These are phyloP conservation scores for Polygonum maritimum DNA, from an alignment of 148 eudicot genomes.

Conservation along the genomic window DNA sequence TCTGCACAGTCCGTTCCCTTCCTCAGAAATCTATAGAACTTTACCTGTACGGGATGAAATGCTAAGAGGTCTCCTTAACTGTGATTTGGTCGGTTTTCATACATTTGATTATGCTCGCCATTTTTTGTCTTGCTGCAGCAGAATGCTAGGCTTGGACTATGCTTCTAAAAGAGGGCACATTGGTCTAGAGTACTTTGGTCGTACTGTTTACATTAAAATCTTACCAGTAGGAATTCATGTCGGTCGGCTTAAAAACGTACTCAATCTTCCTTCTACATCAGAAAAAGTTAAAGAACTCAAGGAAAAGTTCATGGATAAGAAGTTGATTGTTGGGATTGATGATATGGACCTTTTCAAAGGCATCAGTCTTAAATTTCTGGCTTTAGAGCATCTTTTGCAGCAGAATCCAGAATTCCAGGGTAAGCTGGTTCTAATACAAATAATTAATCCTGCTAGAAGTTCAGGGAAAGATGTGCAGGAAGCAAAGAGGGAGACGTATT, in stretches of 20 bases:
- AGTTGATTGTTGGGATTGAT: slow-evolving; percentile 54
- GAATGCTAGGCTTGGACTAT: slow-evolving; percentile 74
- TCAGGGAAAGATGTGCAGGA: slow-evolving; percentile 62
- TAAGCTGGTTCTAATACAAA: slow-evolving; percentile 52
- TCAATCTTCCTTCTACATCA: slow-evolving; percentile 43
- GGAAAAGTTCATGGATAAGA: slow-evolving; percentile 45
- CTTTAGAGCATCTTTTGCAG: slow-evolving; percentile 54
- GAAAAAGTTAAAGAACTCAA: slow-evolving; percentile 41
- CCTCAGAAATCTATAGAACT: slow-evolving; percentile 67
- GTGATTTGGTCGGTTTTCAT: slow-evolving; percentile 66
- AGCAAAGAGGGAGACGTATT: slow-evolving; percentile 42
- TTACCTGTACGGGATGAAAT: slow-evolving; percentile 72
- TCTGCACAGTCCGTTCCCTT: slow-evolving; percentile 73
- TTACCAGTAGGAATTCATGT: slow-evolving; percentile 68
- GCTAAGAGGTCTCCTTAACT: slow-evolving; percentile 58
- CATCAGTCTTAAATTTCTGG: slow-evolving; percentile 56
- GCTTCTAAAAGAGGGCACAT: slow-evolving; percentile 74
- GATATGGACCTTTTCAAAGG: slow-evolving; percentile 81
- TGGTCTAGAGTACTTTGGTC: slow-evolving; percentile 73
- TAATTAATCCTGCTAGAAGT: slow-evolving; percentile 68
- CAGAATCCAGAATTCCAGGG: slow-evolving; percentile 39
- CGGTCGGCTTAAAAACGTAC: slow-evolving; percentile 47
- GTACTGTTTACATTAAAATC: slow-evolving; percentile 62
- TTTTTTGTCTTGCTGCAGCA: slow-evolving; percentile 68
- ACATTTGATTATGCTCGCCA: slow-evolving; percentile 80